These are phyloP conservation scores for Aspergillus oerlinghausenensis DNA, from an alignment of 2,329 filamentous ascomycete species.

Conservation along the genomic window DNA sequence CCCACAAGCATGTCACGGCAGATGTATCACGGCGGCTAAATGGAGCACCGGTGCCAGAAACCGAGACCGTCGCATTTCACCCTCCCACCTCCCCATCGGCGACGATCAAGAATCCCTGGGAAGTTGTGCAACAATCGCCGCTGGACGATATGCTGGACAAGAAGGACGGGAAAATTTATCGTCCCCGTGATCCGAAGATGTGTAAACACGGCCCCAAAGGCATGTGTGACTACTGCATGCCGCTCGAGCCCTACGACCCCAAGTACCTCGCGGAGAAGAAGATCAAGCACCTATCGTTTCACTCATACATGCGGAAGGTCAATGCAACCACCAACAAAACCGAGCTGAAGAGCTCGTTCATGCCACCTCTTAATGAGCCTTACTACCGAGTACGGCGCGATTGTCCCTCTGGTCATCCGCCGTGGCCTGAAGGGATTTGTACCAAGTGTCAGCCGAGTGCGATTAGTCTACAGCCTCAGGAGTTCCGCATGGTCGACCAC, in stretches of 20 bases:
- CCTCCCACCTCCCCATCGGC: slow-evolving; percentile 55
- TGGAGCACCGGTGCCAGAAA: slow-evolving; percentile 30
- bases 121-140: slow-evolving; percentile 79
- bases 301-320: slow-evolving; percentile 88
- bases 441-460: slow-evolving; percentile 97
- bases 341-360: slow-evolving; percentile 88
- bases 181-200: slow-evolving; percentile 74
- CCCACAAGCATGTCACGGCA: slow-evolving; percentile 21
- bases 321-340: slow-evolving; percentile 96
- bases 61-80: slow-evolving; percentile 61
- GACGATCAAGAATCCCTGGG: slow-evolving; percentile 84
- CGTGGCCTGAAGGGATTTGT: slow-evolving; percentile 95
- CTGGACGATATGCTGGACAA: slow-evolving; percentile 85
- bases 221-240: slow-evolving; percentile 99
- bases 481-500: slow-evolving; percentile 95
- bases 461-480: slow-evolving; percentile 89
- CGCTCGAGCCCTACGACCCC: slow-evolving; percentile 87
- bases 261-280: slow-evolving; percentile 89
- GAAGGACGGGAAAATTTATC: slow-evolving; percentile 80
- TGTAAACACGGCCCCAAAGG: slow-evolving; percentile 93
- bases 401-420: slow-evolving; percentile 87
- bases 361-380: slow-evolving; percentile 88
- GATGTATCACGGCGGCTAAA: slow-evolving; percentile 33
- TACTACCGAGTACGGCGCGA: slow-evolving; percentile 84
- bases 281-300: slow-evolving; percentile 97